These are phyloP conservation scores for Rhododendron vialii DNA, from an alignment of 148 eudicot species.

Conservation along the genomic window DNA sequence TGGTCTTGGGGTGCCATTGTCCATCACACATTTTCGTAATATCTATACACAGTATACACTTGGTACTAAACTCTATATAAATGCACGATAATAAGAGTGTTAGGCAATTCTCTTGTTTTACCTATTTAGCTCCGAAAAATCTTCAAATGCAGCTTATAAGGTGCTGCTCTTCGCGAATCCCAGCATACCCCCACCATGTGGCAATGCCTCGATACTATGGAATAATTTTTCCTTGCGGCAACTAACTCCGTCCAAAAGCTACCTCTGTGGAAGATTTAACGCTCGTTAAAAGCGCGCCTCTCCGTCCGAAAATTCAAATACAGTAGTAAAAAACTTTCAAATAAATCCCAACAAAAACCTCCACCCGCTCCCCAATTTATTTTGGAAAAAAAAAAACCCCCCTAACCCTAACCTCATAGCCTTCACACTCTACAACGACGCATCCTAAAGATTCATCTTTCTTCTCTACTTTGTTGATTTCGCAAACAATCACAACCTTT, in stretches of 20 bases:
- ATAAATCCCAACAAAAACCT: neutral
- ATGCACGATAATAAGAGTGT: too few relatives aligned
- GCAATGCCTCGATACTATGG: too few relatives aligned
- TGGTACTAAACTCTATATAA: too few relatives aligned
- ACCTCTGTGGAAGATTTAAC: neutral
- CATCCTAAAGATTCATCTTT: neutral
- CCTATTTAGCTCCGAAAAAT: too few relatives aligned
- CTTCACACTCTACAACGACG: neutral
- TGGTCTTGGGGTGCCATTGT: too few relatives aligned
- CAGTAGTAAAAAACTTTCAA: neutral
- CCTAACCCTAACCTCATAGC: neutral
- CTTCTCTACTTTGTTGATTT: neutral
- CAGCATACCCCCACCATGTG: fast-evolving
- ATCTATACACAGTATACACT: too few relatives aligned
- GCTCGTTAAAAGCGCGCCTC: neutral
- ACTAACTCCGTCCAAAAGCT: too few relatives aligned
- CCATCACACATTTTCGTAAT: too few relatives aligned
- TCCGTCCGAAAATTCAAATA: neutral
- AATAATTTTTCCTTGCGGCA: too few relatives aligned
- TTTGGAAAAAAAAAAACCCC: neutral
- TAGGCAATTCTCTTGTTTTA: too few relatives aligned
- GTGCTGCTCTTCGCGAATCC: too few relatives aligned
- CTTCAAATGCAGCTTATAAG: too few relatives aligned
- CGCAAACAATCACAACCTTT: neutral
- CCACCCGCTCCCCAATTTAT: neutral